phyloP scores from a whole-genome alignment of 495 filamentous ascomycete genomes.

The Bathelium albidoporum region DNA sequence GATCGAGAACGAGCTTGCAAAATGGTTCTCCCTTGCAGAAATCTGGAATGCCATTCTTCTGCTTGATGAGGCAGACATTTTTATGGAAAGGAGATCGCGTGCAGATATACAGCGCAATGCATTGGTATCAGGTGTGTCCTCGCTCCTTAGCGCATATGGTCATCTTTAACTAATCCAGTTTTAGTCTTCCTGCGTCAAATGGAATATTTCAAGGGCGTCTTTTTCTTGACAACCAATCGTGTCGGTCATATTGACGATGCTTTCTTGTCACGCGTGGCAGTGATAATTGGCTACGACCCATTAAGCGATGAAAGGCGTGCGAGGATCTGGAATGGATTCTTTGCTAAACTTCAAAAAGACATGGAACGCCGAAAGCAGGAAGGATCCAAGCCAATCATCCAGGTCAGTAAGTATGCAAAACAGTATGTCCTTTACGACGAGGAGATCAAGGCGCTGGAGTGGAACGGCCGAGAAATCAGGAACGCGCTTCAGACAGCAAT shows the following conservation, averaged over 20 bases:
- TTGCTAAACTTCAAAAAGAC: not conserved
- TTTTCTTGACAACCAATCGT: not conserved
- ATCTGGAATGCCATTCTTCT: constrained; percentile 7
- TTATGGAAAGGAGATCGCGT: constrained; percentile 5
- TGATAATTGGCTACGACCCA: not conserved
- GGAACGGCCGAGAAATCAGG: constrained; percentile 1
- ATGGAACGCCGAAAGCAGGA: not conserved
- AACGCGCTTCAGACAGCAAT: constrained; percentile 6
- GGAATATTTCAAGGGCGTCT: not conserved
- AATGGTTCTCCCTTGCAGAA: constrained; percentile 2
- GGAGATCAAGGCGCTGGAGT: not conserved
- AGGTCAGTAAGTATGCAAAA: constrained; percentile 3
- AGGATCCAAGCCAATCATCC: not conserved
- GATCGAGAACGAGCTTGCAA: not conserved
- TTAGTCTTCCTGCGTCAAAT: not conserved
- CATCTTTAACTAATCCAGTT: not conserved
- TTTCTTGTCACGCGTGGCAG: not conserved
- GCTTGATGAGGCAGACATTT: constrained; percentile 13
- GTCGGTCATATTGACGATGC: not conserved
- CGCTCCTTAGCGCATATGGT: not conserved
- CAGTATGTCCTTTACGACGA: not conserved
- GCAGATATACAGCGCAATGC: not conserved
- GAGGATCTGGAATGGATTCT: constrained; percentile 1
- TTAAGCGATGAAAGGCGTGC: not conserved
- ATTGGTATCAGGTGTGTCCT: not conserved